These are phyloP conservation scores for Lachancea waltii DNA, from an alignment of 805 yeast genomes.

Conservation along the genomic window DNA sequence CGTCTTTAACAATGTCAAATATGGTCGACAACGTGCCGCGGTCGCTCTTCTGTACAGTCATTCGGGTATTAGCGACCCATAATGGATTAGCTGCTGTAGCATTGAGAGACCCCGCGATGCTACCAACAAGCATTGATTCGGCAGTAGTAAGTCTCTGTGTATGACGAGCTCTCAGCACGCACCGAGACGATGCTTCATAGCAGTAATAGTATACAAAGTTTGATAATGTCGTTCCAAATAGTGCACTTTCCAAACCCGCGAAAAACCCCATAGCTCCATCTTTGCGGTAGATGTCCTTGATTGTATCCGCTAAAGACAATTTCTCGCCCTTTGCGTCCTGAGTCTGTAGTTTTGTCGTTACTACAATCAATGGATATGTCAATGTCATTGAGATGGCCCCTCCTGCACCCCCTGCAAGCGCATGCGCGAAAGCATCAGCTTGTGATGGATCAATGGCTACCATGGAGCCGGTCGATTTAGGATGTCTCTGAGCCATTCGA, in stretches of 20 bases:
- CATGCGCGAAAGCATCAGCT: constrained; percentile 55
- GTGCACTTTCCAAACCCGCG: constrained; percentile 81
- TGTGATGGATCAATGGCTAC: constrained; percentile 27
- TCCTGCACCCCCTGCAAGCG: constrained; percentile 91
- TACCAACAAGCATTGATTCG: constrained; percentile 71
- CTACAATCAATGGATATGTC: constrained; percentile 83
- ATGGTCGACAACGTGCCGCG: constrained; percentile 50
- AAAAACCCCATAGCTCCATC: constrained; percentile 69
- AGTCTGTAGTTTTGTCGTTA: constrained; percentile 81
- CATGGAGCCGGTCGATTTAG: not conserved
- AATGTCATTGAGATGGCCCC: constrained; percentile 83
- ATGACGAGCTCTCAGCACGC: constrained; percentile 30
- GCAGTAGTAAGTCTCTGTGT: constrained; percentile 44
- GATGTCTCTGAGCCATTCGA: no score
- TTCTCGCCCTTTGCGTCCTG: constrained; percentile 15
- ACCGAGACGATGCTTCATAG: constrained; percentile 62
- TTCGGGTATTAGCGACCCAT: constrained; percentile 92
- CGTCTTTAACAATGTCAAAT: constrained; percentile 55
- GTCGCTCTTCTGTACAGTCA: constrained; percentile 51
- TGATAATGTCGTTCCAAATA: constrained; percentile 78
- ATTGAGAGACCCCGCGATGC: constrained; percentile 82
- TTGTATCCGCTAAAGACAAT: constrained; percentile 32
- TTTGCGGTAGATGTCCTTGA: constrained; percentile 42
- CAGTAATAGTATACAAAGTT: constrained; percentile 88
- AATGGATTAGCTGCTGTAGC: constrained; percentile 79